A percentile compares a stretch with the other conserved stretches of the same genome.
These are phyloP conservation scores for Excoecaria cochinchinensis DNA, from an alignment of 345 rosid species.

Conservation along the genomic window DNA sequence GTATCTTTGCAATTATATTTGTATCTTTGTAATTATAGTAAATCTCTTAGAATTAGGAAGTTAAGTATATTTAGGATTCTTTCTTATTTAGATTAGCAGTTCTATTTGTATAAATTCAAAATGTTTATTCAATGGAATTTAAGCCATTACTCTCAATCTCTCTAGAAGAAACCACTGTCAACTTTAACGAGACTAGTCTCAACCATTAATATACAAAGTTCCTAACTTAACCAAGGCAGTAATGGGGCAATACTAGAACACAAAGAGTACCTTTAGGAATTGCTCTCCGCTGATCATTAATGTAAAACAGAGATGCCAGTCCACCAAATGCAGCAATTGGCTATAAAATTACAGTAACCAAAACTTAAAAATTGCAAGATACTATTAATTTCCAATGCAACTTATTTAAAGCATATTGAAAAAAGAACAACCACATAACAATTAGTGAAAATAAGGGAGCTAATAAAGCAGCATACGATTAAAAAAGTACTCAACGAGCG, in stretches of 20 bases:
- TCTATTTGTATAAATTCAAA: too few relatives aligned
- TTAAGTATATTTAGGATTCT: too few relatives aligned
- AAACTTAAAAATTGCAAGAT: background rate
- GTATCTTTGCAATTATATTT: too few relatives aligned
- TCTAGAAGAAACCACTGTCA: background rate
- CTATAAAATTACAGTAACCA: slow-evolving; percentile 36
- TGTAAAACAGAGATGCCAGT: slow-evolving; percentile 49
- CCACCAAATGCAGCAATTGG: slow-evolving; percentile 62
- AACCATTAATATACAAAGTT: background rate
- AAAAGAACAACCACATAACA: background rate
- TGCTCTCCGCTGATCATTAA: slow-evolving; percentile 81
- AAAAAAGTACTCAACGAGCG: slow-evolving; percentile 37
- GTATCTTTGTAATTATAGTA: too few relatives aligned
- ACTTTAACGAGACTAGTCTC: background rate
- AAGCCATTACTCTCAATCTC: too few relatives aligned
- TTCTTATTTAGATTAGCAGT: too few relatives aligned
- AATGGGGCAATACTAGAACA: background rate
- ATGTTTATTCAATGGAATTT: too few relatives aligned
- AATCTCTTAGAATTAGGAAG: too few relatives aligned
- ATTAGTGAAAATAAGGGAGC: slow-evolving; percentile 19
- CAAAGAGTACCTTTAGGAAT: slow-evolving; percentile 53
- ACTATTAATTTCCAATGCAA: background rate
- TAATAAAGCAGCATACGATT: slow-evolving; percentile 43
- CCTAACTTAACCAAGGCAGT: background rate
- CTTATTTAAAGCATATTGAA: background rate